Evolutionary conservation across 306 rosid genomes (phyloP), one percentile per base, ranked within the genome.

Genomic region (Sophora flavescens): DNA sequence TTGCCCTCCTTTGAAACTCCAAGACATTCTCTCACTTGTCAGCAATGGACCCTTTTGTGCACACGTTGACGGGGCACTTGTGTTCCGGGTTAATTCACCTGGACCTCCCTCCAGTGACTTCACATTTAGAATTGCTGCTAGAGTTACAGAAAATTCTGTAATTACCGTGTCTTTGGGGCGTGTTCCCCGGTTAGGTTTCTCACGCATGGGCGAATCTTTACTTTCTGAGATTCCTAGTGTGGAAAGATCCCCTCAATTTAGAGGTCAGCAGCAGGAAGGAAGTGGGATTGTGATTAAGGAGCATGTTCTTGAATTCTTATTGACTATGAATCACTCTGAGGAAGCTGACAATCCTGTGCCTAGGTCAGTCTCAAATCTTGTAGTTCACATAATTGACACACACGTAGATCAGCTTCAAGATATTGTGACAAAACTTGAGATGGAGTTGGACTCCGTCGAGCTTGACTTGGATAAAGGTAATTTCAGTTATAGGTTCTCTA

Each of bases 41-140:
- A 95, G 99, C 86, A 95, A 95, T 83, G 97, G 99, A 68, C 99
- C 99, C 83, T 92, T 89, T 79, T 95, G 99, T 82, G 99, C 90
- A 1, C 91, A 92, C 82, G 99, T 95, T 32, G 92, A 89, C 45
- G 97, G 97, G 70, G 96, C 97, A 8, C 97, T 95, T 54, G 97
- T 95, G 8, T 92, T 95, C 80, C 83, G 97, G 78, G 97, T 92
- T 56, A 95, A 92, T 83, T 95, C 99, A n/a, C 96, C 97, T 0
- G 99, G 97, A 41, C 96, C 91, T 81, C 90, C 97, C 26, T 79
- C 93, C 4, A 85, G 97, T 52, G 96, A 92, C 45, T 95, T 92
- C 70, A 92, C 97, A 61, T 92, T 95, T 67, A 85, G 93, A 74
- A 84, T 95, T 80, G 97, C 99, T 16, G 99, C 99, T 28, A 87